Evolutionary conservation across 306 rosid genomes (phyloP).

Genomic region (Dryas drummondii): DNA sequence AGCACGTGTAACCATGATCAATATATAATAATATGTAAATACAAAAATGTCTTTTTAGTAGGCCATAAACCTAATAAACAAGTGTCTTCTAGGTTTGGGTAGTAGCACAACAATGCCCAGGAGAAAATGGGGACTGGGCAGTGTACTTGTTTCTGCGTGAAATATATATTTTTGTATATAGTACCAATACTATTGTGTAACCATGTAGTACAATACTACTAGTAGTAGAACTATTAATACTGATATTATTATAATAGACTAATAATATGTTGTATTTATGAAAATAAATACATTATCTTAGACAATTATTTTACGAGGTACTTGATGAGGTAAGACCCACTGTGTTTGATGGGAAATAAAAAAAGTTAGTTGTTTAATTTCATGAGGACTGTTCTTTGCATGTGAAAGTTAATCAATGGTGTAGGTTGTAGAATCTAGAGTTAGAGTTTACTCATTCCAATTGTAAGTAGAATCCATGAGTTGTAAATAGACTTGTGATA

Average conservation of each 20-base stretch:
- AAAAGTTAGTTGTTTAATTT: neutral
- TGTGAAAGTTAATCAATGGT: neutral
- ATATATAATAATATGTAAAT: neutral
- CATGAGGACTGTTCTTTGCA: neutral
- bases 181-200: neutral
- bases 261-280: neutral
- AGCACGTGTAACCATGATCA: neutral
- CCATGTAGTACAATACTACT: too few species aligned
- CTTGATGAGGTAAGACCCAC: slow-evolving; percentile 9
- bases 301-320: neutral
- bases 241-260: neutral
- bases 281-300: too few species aligned
- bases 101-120: neutral
- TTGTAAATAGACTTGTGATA: neutral
- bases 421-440: slow-evolving; percentile 3
- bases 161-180: neutral
- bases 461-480: neutral
- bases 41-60: neutral
- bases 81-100: neutral
- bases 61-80: neutral
- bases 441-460: neutral
- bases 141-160: neutral
- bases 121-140: neutral
- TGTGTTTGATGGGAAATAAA: neutral
- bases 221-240: too few species aligned